Base-by-base conservation (phyloP, 768 basidiomycete species). In the Fibroporia radiculosa region DNA sequence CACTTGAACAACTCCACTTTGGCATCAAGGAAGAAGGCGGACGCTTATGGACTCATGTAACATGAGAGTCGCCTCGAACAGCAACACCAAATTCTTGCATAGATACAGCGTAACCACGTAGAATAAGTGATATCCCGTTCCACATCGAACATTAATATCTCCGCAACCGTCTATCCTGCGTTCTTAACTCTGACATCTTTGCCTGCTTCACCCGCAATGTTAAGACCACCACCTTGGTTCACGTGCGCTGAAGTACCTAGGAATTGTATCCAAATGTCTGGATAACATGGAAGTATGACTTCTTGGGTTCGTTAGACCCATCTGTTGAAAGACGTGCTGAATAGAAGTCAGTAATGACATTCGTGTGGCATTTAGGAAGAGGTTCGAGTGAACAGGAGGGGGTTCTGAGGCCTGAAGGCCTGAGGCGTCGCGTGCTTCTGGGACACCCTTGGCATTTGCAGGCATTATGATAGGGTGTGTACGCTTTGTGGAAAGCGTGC, bases 391-490 rank as follows among this genome's bases (percentile, higher is more conserved):
- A 13, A 87, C 81, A 2, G 93, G 95, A 0, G 92, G 80, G 7
- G 93, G 90, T 0, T 92, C 92, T n/a, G n/a, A n/a, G n/a, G n/a
- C n/a, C n/a, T n/a, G n/a, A n/a, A n/a, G n/a, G n/a, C n/a, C n/a
- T 0, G 65, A 51, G 0, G 68, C 82, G 46, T 92, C 84, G 38
- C 93, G 72, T 41, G 72, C 68, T 24, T 68, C 65, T 4, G 62
- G 56, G 0, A 93, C 89, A 4, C 74, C 83, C 1, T 74, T 62
- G 0, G 72, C 61, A 12, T 65, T 71, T 6, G 78, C 67, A 0
- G 91, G 89, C 0, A 87, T 93, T 24, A 98, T 91, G 38, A 96
- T n/a, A n/a, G n/a, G n/a, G n/a, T n/a, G n/a, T n/a, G n/a, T n/a
- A n/a, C n/a, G n/a, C n/a, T n/a, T n/a, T n/a, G n/a, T n/a, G n/a